Base-by-base conservation (phyloP, 2,329 filamentous ascomycete species). In the Aspergillus sclerotialis region DNA sequence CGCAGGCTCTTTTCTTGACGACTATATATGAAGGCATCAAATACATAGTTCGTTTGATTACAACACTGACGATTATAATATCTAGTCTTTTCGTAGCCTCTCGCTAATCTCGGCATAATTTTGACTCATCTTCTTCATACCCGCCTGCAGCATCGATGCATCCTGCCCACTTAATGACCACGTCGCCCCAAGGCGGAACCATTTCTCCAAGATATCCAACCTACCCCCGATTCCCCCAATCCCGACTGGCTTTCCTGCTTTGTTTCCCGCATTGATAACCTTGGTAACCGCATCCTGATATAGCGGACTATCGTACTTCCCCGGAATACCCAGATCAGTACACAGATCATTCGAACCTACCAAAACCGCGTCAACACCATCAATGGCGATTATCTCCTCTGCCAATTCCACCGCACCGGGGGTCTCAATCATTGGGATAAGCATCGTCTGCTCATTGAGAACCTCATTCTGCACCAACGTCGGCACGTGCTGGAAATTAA, bases 361-460 rank as follows among this genome's bases (percentile, higher is more conserved):
- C 3, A 70, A 47, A 1, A 70, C 44, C 1, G 50, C 58, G 38
- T 70, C 67, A 4, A 69, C 65, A 1, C 65, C 64, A 0, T 65
- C 56, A 1, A 67, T 39, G 0, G 61, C 61, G 2, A 60, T 51
- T 21, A 67, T 57, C 33, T 64, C 64, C 12, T 68, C 63, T 0
- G 57, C 61, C 7, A 58, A 42, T 12, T 61, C 60, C 2, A 68
- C 50, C 1, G 58, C 61, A 12, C 48, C 55, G 2, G 56, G 48
- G 0, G 63, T 67, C 42, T 67, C 63, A 24, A 67, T 61, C 63
- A 67, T 67, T 4, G 58, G 60, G n/a, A 66, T 63, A 4, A 66
- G 44, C 36, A 65, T 54, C 2, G 61, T 63, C 14, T 58, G 52
- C 2, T 40, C 30, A 32, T 65, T 65, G 16, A 57, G 34, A 3